Evolutionary conservation across 202 grass and related monocot species (phyloP).

Genomic region (Carex arenaria): DNA sequence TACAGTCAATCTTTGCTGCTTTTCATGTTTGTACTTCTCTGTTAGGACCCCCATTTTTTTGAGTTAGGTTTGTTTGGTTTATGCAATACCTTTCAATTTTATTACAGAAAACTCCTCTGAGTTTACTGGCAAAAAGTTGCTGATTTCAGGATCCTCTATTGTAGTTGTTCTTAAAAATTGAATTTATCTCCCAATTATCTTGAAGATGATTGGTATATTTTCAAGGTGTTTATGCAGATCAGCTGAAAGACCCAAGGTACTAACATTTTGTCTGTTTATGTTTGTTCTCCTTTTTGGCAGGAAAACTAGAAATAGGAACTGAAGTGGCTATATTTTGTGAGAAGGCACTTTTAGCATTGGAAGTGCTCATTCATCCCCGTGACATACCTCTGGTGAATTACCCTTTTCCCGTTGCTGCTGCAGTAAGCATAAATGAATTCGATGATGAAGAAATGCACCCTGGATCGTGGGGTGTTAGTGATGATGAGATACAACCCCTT

Average conservation of each 20-base stretch:
- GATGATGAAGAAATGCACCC: slow-evolving; percentile 45
- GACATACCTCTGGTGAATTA: slow-evolving; percentile 44
- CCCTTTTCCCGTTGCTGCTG: slow-evolving; percentile 20
- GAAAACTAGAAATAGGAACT: slow-evolving; percentile 69
- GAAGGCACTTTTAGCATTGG: slow-evolving; percentile 56
- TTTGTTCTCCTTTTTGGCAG: slow-evolving; percentile 38
- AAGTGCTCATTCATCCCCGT: slow-evolving; percentile 79
- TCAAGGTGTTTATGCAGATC: background rate
- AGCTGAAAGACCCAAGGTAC: background rate
- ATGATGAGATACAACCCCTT: slow-evolving; percentile 19
- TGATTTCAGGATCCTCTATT: background rate
- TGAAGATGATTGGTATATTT: background rate
- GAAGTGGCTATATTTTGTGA: slow-evolving; percentile 56
- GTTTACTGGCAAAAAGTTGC: background rate
- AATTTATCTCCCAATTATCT: background rate
- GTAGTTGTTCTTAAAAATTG: background rate
- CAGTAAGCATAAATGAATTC: slow-evolving; percentile 25
- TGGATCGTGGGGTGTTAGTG: slow-evolving; percentile 41
- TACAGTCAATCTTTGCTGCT: slow-evolving; percentile 15
- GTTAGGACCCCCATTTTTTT: background rate
- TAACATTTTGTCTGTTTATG: background rate
- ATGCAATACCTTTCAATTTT: background rate
- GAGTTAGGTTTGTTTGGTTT: background rate
- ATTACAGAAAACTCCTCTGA: background rate
- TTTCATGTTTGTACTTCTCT: slow-evolving; percentile 1